Evolutionary conservation across 1,139 yeast genomes (phyloP).

Genomic region (Candida glucosophila): DNA sequence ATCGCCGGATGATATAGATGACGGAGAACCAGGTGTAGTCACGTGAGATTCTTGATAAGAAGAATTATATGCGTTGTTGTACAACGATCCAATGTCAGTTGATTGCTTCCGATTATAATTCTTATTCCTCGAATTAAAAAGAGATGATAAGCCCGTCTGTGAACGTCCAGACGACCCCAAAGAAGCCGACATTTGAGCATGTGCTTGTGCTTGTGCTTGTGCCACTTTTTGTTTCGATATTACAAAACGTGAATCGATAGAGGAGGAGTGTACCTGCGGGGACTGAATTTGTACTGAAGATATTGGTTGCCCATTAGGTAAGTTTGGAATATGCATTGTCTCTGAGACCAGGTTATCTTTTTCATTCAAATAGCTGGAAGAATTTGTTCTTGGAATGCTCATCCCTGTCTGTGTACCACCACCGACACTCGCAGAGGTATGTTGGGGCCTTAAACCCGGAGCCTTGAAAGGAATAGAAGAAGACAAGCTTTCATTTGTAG

Average conservation of each 20-base stretch:
- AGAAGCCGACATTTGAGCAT: conserved; percentile 17
- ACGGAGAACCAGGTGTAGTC: conserved; percentile 23
- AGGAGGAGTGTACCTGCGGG: conserved; percentile 47
- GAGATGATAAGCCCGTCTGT: conserved; percentile 43
- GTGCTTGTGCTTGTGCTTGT: conserved; percentile 38
- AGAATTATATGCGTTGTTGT: conserved; percentile 29
- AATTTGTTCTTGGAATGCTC: conserved; percentile 2
- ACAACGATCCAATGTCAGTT: conserved; percentile 39
- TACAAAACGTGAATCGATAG: conserved; percentile 65
- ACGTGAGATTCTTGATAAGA: conserved; percentile 15
- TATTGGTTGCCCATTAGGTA: conserved; percentile 47
- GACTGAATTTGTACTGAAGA: conserved; percentile 59
- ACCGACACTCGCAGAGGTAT: conserved; percentile 8
- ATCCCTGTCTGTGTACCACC: background rate
- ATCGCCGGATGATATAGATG: conserved; percentile 31
- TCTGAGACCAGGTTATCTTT: no score
- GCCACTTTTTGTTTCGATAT: conserved; percentile 66
- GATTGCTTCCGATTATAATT: conserved; percentile 19
- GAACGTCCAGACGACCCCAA: conserved; percentile 28
- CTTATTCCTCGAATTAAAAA: conserved; percentile 32
- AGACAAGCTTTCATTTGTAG: conserved; percentile 43
- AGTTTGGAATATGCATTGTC: conserved; percentile 31
- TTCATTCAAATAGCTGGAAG: no score
- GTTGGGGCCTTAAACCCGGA: conserved; percentile 45
- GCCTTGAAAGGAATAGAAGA: conserved; percentile 65